Conservation (phyloP, 495 filamentous ascomycete species). For the Xylaria curta region DNA sequence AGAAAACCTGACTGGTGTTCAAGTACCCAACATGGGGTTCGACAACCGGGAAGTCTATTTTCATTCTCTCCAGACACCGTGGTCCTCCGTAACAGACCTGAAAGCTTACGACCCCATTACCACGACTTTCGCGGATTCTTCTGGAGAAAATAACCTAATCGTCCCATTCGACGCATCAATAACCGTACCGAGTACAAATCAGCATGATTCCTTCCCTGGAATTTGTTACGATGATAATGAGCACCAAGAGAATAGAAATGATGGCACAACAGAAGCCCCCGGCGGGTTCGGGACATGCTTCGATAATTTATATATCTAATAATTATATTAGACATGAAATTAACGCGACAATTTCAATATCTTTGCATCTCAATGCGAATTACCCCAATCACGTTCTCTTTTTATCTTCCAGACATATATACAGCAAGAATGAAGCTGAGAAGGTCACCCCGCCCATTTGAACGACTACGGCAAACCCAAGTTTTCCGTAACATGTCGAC, state of each 20-base stretch:
- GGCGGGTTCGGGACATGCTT: not conserved
- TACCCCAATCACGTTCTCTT: not conserved
- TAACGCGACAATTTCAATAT: not conserved
- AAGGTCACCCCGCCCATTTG: not conserved
- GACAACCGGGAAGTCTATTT: not conserved
- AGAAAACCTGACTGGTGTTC: not conserved
- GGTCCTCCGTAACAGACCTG: conserved; percentile 25
- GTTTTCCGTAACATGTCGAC: not conserved
- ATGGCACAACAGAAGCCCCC: not conserved
- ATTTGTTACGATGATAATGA: conserved; percentile 33
- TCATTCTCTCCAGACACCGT: not conserved
- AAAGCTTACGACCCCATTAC: conserved; percentile 34
- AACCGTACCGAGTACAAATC: conserved; percentile 30
- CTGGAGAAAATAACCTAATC: not conserved
- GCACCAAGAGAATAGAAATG: not conserved
- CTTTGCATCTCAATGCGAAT: not conserved
- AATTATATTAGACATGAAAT: not conserved
- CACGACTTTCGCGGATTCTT: conserved; percentile 26
- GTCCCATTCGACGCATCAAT: not conserved
- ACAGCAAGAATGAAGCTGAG: not conserved
- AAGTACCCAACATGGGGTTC: not conserved
- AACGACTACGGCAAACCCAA: not conserved
- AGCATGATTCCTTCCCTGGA: conserved; percentile 33
- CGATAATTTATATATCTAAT: not conserved
- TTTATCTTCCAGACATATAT: not conserved